phyloP scores from a whole-genome alignment of 2,329 filamentous ascomycete species.

The Pseudomassariella vexata region DNA sequence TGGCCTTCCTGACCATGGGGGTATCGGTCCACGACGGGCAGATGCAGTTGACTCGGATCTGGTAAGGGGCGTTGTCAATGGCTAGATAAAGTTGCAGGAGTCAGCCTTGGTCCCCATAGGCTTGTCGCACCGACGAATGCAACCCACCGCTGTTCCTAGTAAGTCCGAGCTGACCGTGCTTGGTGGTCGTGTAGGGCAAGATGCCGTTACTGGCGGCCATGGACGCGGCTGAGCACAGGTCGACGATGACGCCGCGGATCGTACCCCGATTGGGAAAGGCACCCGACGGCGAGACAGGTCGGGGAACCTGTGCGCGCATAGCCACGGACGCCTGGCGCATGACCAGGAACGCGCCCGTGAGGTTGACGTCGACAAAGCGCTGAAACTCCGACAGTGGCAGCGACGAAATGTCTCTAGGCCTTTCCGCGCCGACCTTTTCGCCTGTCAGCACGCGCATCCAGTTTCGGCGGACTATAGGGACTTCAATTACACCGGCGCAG shows the following conservation, averaged over 20 bases:
- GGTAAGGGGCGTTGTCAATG: conserved; percentile 18
- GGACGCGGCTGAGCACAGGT: conserved; percentile 8
- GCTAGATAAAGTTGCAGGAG: conserved; percentile 9
- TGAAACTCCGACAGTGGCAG: conserved; percentile 3
- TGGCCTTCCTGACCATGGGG: conserved; percentile 17
- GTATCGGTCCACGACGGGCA: conserved; percentile 25
- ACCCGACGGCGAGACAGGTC: background rate
- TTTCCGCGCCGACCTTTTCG: background rate
- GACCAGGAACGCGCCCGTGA: conserved; percentile 3
- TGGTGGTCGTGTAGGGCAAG: conserved; percentile 12
- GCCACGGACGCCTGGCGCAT: background rate
- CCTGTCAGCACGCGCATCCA: no score
- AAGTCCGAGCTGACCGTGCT: conserved; percentile 14
- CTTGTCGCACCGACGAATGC: no score
- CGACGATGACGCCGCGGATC: conserved; percentile 1
- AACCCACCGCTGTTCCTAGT: conserved; percentile 10
- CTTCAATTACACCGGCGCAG: conserved; percentile 11
- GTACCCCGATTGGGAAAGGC: background rate
- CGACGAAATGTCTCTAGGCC: background rate
- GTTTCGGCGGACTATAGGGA: no score
- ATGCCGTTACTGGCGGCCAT: background rate
- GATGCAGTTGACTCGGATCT: conserved; percentile 25
- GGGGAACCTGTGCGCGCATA: conserved; percentile 2
- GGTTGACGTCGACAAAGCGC: background rate
- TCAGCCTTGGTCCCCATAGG: background rate